These are phyloP conservation scores for Kluyveromyces nonfermentans DNA, from an alignment of 805 yeast genomes.

Conservation along the genomic window DNA sequence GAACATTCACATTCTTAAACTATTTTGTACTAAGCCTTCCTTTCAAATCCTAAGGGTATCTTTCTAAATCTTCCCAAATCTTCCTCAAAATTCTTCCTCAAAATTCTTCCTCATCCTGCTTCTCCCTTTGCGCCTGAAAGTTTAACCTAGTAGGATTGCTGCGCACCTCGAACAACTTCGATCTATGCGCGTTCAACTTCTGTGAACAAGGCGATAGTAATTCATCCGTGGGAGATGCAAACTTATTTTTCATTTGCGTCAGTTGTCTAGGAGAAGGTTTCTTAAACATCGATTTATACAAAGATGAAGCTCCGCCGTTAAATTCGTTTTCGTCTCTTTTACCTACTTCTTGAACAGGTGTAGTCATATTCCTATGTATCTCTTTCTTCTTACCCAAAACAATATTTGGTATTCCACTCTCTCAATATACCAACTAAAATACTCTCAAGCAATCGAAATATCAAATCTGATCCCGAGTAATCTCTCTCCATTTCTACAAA, in stretches of 20 bases:
- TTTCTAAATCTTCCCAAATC: no score
- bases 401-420: no score
- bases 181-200: slow-evolving; percentile 42
- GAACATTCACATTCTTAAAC: neutral
- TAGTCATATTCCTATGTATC: neutral
- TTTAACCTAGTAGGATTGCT: slow-evolving; percentile 19
- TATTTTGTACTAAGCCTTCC: neutral
- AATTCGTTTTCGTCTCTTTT: slow-evolving; percentile 9
- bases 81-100: neutral
- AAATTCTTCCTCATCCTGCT: slow-evolving; percentile 1
- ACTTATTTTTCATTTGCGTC: slow-evolving; percentile 14
- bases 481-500: no score
- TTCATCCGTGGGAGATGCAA: slow-evolving; percentile 50
- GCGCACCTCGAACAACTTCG: slow-evolving; percentile 16
- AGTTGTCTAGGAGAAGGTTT: slow-evolving; percentile 8
- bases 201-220: slow-evolving; percentile 51
- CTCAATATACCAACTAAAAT: no score
- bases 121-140: slow-evolving; percentile 3
- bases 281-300: slow-evolving; percentile 21
- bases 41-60: neutral
- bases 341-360: slow-evolving; percentile 20
- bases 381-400: no score
- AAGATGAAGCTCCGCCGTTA: neutral
- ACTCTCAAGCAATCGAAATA: no score
- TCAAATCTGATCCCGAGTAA: no score